Evolutionary conservation across 352 stramenopile genomes (phyloP).

Genomic region (Pilasporangium apinafurcum): DNA sequence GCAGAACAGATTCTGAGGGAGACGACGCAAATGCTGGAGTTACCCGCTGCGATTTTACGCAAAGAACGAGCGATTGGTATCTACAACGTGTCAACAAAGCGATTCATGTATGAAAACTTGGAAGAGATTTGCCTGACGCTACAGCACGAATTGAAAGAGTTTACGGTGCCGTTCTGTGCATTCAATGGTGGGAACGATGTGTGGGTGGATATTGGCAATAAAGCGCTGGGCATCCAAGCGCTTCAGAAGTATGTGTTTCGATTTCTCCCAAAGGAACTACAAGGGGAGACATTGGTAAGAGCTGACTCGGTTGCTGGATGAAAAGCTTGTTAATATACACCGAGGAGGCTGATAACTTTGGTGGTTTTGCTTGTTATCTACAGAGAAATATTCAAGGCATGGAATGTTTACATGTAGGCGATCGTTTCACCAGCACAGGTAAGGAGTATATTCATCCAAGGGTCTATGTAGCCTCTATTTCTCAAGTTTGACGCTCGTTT

Average conservation of each 20-base stretch:
- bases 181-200: constrained; percentile 96
- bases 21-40: constrained; percentile 73
- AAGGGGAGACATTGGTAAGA: constrained; percentile 55
- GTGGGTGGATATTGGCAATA: constrained; percentile 97
- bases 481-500: background rate
- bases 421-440: constrained; percentile 81
- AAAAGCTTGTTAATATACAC: constrained; percentile 19
- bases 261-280: constrained; percentile 70
- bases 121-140: constrained; percentile 93
- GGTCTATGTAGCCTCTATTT: background rate
- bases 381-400: constrained; percentile 63
- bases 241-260: constrained; percentile 84
- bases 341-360: background rate
- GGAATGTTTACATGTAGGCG: constrained; percentile 93
- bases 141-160: constrained; percentile 82
- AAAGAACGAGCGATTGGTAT: constrained; percentile 94
- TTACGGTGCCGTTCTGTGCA: constrained; percentile 88
- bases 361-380: background rate
- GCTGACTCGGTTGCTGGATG: background rate
- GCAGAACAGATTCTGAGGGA: constrained; percentile 67
- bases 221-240: constrained; percentile 90
- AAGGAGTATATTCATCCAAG: too few relatives aligned
- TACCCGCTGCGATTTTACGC: constrained; percentile 83
- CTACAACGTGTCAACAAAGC: constrained; percentile 81
- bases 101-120: constrained; percentile 87